phyloP scores from a whole-genome alignment of 225 moss, liverwort and hornwort species.

The Climacium dendroides region DNA sequence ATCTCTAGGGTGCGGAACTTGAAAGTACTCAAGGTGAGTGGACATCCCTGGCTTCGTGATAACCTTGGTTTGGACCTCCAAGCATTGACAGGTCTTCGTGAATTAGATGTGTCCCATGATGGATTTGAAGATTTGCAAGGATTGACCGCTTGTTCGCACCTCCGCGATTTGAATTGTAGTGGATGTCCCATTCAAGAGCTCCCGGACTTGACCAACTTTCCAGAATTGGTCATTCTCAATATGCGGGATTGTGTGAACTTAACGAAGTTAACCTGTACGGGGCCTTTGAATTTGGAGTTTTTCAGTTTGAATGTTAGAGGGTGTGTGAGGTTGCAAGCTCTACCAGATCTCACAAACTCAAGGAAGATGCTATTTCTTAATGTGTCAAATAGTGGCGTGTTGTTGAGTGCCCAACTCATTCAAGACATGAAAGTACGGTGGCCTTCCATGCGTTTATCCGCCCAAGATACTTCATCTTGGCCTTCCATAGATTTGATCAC shows the following conservation, averaged over 20 bases:
- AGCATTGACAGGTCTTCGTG: accelerated
- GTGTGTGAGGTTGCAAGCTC: not conserved
- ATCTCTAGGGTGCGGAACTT: not conserved
- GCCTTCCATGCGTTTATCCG: not conserved
- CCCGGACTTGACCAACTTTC: not conserved
- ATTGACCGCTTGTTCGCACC: accelerated
- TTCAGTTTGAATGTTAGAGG: accelerated
- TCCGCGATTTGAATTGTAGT: accelerated
- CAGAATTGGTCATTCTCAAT: accelerated
- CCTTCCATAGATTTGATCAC: too few species aligned
- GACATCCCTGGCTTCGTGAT: not conserved
- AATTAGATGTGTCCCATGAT: accelerated
- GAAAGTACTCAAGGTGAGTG: accelerated
- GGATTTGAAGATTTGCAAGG: not conserved
- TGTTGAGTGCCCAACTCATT: not conserved
- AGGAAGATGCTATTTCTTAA: accelerated
- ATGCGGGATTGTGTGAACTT: not conserved
- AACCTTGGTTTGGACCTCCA: accelerated
- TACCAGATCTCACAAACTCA: not conserved
- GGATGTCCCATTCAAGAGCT: not conserved
- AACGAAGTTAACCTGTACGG: not conserved
- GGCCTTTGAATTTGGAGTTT: not conserved
- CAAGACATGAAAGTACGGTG: not conserved
- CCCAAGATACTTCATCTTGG: not conserved
- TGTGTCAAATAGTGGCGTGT: not conserved